phyloP scores from a whole-genome alignment of 2,329 filamentous ascomycete species.

The Aspergillus felis region DNA sequence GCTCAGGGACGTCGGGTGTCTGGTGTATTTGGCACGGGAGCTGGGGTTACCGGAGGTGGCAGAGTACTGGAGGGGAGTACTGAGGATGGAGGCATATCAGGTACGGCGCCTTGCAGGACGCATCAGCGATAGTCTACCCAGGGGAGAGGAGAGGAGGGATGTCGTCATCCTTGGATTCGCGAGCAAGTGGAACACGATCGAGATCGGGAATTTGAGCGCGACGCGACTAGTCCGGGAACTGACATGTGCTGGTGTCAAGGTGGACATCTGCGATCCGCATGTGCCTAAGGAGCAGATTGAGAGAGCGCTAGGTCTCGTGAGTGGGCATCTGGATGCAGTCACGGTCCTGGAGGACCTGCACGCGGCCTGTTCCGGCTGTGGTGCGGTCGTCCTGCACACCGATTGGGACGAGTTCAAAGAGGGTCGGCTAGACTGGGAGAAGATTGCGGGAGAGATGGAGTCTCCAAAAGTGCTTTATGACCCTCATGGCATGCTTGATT shows the following conservation, averaged over 20 bases:
- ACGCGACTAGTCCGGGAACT: conserved; percentile 4
- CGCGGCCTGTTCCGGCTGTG: conserved; percentile 7
- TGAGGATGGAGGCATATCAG: conserved; percentile 12
- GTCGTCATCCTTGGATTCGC: conserved; percentile 9
- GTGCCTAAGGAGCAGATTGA: conserved; percentile 1
- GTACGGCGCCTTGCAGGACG: conserved; percentile 1
- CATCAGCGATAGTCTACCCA: not conserved
- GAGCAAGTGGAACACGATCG: not conserved
- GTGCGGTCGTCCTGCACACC: conserved; percentile 8
- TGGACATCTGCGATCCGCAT: conserved; percentile 6
- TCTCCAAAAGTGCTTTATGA: conserved; percentile 7
- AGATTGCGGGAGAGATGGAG: conserved; percentile 7
- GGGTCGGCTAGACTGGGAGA: conserved; percentile 7
- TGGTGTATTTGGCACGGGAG: conserved; percentile 15
- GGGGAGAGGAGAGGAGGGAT: not conserved
- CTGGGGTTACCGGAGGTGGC: conserved; percentile 15
- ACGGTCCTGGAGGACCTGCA: conserved; percentile 7
- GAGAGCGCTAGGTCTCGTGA: not conserved
- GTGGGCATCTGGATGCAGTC: conserved; percentile 3
- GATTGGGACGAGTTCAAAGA: conserved; percentile 6
- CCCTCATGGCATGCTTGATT: conserved; percentile 6
- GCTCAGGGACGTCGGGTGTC: conserved; percentile 11
- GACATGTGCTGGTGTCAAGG: conserved; percentile 2
- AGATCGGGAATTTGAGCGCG: not conserved
- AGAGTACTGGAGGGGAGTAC: conserved; percentile 15